Percentiles rank a stretch among this genome's conserved stretches.
Conservation (phyloP, 495 filamentous ascomycete species). For the Melanomma pulvis-pyrius region DNA sequence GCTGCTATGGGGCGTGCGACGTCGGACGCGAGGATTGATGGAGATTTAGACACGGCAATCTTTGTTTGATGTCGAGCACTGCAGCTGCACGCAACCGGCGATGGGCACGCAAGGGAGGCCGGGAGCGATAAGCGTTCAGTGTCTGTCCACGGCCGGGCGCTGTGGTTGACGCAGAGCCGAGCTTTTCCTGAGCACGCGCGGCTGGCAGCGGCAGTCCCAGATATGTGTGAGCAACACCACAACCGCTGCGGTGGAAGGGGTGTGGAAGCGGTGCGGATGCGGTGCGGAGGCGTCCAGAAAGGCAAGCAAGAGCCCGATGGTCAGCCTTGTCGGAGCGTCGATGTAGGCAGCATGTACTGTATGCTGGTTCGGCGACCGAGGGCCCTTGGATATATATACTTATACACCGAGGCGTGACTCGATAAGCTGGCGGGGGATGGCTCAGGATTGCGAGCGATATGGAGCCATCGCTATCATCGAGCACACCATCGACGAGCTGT, state of each 20-base stretch:
- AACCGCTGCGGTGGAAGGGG: not conserved
- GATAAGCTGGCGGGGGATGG: conserved; percentile 29
- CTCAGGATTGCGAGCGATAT: conserved; percentile 33
- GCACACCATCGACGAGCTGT: conserved; percentile 34
- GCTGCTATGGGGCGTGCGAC: not conserved
- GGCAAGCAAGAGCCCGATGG: not conserved
- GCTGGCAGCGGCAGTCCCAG: conserved; percentile 20
- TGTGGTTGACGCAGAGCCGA: conserved; percentile 14
- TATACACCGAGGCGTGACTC: not conserved
- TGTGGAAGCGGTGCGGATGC: too few species aligned
- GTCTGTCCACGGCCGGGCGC: conserved; percentile 10
- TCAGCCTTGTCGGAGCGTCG: not conserved
- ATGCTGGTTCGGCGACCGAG: not conserved
- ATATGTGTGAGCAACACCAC: conserved; percentile 6
- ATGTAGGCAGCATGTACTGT: too few species aligned
- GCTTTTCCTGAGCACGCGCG: conserved; percentile 22
- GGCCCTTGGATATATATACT: not conserved
- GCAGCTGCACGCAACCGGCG: conserved; percentile 17
- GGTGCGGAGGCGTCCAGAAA: conserved; percentile 1
- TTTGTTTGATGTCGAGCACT: conserved; percentile 11
- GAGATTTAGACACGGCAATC: conserved; percentile 1
- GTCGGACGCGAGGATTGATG: not conserved
- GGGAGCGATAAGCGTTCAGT: conserved; percentile 29
- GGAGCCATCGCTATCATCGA: conserved; percentile 35
- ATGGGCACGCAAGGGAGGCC: conserved; percentile 18